These are phyloP conservation scores for Umbelopsis sp. DNA, from an alignment of 192 early-diverging fungal genomes.

Conservation along the genomic window DNA sequence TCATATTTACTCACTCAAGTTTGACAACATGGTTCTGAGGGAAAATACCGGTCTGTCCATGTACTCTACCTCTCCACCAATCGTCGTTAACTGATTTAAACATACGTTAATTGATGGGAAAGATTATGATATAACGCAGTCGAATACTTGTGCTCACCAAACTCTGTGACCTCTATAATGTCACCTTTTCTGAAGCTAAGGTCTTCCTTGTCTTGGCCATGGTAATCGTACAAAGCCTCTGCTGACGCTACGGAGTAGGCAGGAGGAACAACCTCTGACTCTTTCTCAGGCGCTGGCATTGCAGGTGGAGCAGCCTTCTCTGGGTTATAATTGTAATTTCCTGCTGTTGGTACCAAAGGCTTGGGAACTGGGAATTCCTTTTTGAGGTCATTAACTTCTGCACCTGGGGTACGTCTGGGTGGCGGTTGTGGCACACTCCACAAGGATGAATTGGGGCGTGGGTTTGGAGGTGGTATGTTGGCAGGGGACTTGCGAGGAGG, in stretches of 20 bases:
- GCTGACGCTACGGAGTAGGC: constrained; percentile 36
- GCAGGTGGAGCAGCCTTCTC: constrained; percentile 13
- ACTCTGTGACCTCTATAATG: constrained; percentile 51
- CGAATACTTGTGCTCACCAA: constrained; percentile 28
- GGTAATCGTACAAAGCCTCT: constrained; percentile 66
- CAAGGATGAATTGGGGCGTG: background rate
- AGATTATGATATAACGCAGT: background rate
- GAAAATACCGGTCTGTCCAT: constrained; percentile 36
- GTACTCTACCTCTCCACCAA: constrained; percentile 40
- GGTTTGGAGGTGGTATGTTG: constrained; percentile 12
- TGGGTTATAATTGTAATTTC: background rate
- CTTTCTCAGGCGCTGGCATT: constrained; percentile 5
- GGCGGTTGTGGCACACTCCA: background rate
- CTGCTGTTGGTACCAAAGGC: background rate
- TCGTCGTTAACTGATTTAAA: constrained; percentile 37
- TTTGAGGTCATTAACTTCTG: constrained; percentile 2
- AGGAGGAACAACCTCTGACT: constrained; percentile 21
- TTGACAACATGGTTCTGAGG: constrained; percentile 35
- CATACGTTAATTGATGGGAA: background rate
- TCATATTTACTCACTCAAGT: constrained; percentile 25
- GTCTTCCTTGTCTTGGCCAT: constrained; percentile 57
- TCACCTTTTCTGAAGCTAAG: constrained; percentile 64
- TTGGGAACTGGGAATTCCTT: constrained; percentile 13
- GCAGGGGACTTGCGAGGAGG: constrained; percentile 33
- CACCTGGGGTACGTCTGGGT: constrained; percentile 2